Base-by-base conservation (phyloP, 2,329 filamentous ascomycete species). In the Basipetospora chlamydospora region DNA sequence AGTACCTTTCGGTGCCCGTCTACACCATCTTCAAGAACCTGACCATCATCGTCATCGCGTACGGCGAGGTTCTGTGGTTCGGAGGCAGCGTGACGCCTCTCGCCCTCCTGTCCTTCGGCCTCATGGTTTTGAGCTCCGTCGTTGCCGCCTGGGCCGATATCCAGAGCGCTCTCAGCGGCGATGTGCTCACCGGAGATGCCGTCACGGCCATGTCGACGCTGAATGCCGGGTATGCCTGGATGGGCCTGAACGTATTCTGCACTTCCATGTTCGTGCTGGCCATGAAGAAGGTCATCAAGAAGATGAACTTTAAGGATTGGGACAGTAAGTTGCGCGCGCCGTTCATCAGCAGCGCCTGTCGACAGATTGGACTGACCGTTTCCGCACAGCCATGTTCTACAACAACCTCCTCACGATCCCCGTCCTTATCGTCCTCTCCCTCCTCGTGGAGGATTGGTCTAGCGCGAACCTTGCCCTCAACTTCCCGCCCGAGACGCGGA, bases 21-120 rank as follows among this genome's bases (percentile, higher is more conserved):
- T 98, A 98, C 64, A 98, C 90, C 39, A 98, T 98, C 57, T 98
- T 98, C 73, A 98, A 98, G 73, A 98, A 98, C 64, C 61, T 98
- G 66, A 96, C 90, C 42, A 98, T 93, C 58, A 96, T 98, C 51
- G 77, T 96, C 45, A 98, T 96, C 52, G 90, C 90, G 39, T 98
- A 98, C 48, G 90, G 90, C 47, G 90, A 98, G 62, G 88, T 98
- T 21, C 71, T 98, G 37, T 96, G 88, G 87, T 98, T 98, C 48
- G 90, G 90, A 43, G 88, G 88, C 52, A 85, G 77, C 33, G 88
- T 98, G 41, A 87, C 82, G 12, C 73, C 79, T 32, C 76, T 94
- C 58, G 78, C 86, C 3, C 73, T 98, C 21, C 80, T 95, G 51
- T 93, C 87, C 3, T 98, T 98, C 51, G 87, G 86, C 38, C 66